A percentile compares a stretch with the other conserved stretches of the same genome.
phyloP scores from a whole-genome alignment of 2,329 filamentous ascomycete species.

The Hymenoscyphus occultus region DNA sequence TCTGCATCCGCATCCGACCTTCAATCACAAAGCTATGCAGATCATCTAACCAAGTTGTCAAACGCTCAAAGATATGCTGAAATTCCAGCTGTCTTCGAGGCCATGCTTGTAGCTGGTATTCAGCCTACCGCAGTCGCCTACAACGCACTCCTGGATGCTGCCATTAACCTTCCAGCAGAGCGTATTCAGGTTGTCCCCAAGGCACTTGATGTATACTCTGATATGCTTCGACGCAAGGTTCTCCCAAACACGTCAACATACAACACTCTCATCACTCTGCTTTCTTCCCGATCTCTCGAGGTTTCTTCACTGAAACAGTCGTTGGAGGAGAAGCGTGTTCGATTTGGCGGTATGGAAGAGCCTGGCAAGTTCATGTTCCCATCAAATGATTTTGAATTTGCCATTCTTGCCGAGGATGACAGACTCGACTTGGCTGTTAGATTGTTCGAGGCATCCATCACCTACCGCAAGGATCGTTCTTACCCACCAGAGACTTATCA shows the following conservation, averaged over 20 bases:
- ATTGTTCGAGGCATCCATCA: conserved; percentile 75
- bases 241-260: conserved; percentile 82
- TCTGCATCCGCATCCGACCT: conserved; percentile 52
- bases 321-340: conserved; percentile 76
- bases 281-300: conserved; percentile 78
- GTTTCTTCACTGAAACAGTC: conserved; percentile 68
- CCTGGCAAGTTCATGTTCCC: conserved; percentile 82
- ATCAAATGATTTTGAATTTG: conserved; percentile 82
- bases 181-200: conserved; percentile 84
- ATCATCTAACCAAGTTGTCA: conserved; percentile 73
- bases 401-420: conserved; percentile 83
- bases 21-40: conserved; percentile 69
- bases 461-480: conserved; percentile 51
- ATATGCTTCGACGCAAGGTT: conserved; percentile 88
- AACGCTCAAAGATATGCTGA: conserved; percentile 73
- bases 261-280: conserved; percentile 77
- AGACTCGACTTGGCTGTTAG: conserved; percentile 81
- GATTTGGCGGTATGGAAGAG: conserved; percentile 83
- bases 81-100: conserved; percentile 87
- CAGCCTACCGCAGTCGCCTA: conserved; percentile 83
- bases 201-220: conserved; percentile 89
- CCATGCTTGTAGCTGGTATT: conserved; percentile 78
- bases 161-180: conserved; percentile 75
- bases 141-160: conserved; percentile 82
- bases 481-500: conserved; percentile 84